These are phyloP conservation scores for Phytophthora fragariae DNA, from an alignment of 352 stramenopile genomes.

Conservation along the genomic window DNA sequence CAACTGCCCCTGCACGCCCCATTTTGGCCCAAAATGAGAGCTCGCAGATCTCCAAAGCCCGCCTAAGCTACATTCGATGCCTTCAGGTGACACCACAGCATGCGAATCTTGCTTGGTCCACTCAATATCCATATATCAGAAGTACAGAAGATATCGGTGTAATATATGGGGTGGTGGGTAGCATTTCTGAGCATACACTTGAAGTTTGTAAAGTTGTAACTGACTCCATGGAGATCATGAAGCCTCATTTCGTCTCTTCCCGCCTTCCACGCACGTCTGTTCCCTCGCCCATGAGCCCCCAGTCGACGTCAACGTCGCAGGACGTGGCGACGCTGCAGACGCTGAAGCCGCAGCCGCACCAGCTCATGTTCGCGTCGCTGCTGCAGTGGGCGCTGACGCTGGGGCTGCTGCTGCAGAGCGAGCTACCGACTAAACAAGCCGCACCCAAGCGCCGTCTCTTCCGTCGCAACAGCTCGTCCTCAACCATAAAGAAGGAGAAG, in stretches of 20 bases:
- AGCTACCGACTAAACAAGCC: neutral
- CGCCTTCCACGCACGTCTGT: neutral
- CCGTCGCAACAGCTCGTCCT: conserved; percentile 13
- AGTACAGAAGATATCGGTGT: too few species aligned
- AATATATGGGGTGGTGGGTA: neutral
- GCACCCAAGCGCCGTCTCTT: conserved; percentile 6
- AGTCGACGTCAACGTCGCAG: neutral
- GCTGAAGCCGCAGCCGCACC: neutral
- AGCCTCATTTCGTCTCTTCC: neutral
- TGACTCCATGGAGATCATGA: neutral
- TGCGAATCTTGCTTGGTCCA: too few species aligned
- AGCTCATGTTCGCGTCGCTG: conserved; percentile 6
- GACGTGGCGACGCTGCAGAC: neutral
- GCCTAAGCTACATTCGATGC: too few species aligned
- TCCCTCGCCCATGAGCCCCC: neutral
- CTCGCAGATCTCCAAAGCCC: too few species aligned
- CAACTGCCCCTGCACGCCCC: too few species aligned
- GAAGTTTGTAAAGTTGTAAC: neutral
- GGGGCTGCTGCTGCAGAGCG: neutral
- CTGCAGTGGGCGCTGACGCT: neutral
- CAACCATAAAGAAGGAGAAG: conserved; percentile 25
- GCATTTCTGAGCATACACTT: neutral
- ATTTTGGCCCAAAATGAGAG: too few species aligned
- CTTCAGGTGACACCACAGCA: too few species aligned
- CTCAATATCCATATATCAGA: too few species aligned